phyloP scores from a whole-genome alignment of 2,329 filamentous ascomycete species.

The Exophiala sideris region DNA sequence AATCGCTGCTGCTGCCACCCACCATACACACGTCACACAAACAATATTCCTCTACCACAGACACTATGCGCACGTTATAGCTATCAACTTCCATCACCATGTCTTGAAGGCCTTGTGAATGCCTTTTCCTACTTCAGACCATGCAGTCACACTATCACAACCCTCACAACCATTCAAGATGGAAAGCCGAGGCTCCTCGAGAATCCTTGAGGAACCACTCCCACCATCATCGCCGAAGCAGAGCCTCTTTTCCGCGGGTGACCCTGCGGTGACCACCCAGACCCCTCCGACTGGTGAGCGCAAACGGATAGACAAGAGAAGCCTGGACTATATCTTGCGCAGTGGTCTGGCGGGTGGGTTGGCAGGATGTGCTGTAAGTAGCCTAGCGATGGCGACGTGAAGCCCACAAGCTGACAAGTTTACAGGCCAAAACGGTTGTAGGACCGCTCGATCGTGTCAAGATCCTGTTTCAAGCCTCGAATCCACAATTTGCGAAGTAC shows the following conservation, averaged over 20 bases:
- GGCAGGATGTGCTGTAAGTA: slow-evolving; percentile 81
- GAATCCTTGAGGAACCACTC: slow-evolving; percentile 31
- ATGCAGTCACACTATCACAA: slow-evolving; percentile 44
- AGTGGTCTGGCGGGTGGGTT: slow-evolving; percentile 84
- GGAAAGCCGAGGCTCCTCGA: slow-evolving; percentile 40
- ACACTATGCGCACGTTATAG: no score
- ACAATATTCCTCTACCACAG: no score
- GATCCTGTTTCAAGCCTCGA: slow-evolving; percentile 95
- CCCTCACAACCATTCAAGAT: slow-evolving; percentile 46
- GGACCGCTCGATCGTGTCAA: slow-evolving; percentile 96
- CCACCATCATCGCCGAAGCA: slow-evolving; percentile 28
- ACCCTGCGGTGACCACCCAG: slow-evolving; percentile 50
- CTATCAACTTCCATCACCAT: no score
- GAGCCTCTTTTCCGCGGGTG: slow-evolving; percentile 50
- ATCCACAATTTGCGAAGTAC: slow-evolving; percentile 91
- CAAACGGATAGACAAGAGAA: slow-evolving; percentile 64
- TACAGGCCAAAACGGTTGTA: slow-evolving; percentile 87
- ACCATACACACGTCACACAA: no score
- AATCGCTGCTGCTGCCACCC: no score
- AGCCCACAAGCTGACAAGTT: slow-evolving; percentile 15
- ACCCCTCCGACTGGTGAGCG: slow-evolving; percentile 27
- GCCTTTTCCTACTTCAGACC: slow-evolving; percentile 54
- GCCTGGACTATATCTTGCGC: slow-evolving; percentile 76
- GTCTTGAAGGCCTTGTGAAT: slow-evolving; percentile 40
- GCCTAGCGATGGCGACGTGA: slow-evolving; percentile 1